Base-by-base conservation (phyloP, 345 rosid species). In the Heritiera littoralis region DNA sequence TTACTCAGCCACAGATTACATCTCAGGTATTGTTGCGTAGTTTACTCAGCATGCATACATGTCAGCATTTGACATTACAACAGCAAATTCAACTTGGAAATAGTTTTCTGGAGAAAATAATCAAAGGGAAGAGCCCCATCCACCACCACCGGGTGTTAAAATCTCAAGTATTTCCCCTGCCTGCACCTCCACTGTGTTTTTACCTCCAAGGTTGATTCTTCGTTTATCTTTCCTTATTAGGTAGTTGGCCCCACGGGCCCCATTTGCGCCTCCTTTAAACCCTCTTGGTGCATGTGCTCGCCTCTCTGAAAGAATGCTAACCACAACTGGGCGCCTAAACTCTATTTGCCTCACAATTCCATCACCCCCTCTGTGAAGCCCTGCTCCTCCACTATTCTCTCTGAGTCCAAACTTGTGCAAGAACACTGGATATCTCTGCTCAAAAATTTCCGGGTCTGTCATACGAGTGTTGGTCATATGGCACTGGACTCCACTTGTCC, bases 401-500 rank as follows among this genome's bases (percentile, higher is more conserved):
- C 99, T 85, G 3, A 94, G 78, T 77, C 97, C 97, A 68, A 96
- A 96, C 72, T 76, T 87, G 77, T 88, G 98, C 86, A 96, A 81
- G 74, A 94, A 49, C 77, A 96, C 99, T 0, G 99, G 99, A 84
- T 92, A 96, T 76, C 99, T 91, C 85, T 90, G 97, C 85, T 94
- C 98, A 3, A 96, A 96, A 75, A 94, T 96, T 92, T 96, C 99
- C 0, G 98, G 97, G 90, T 92, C 99, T 10, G 99, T 96, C 95
- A 96, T 96, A 0, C 99, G 93, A 0, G 99, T 96, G 80, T 94
- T 96, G 9, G 98, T 96, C 99, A 96, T 94, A 84, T 96, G 99
- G 87, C 97, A 92, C 75, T 96, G 98, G 78, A 96, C 92, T 58
- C 99, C 99, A 72, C 98, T 91, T 11, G 98, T 92, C 18, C 98